These are phyloP conservation scores for Boletus subcaerulescens DNA, from an alignment of 768 basidiomycete genomes.

Conservation along the genomic window DNA sequence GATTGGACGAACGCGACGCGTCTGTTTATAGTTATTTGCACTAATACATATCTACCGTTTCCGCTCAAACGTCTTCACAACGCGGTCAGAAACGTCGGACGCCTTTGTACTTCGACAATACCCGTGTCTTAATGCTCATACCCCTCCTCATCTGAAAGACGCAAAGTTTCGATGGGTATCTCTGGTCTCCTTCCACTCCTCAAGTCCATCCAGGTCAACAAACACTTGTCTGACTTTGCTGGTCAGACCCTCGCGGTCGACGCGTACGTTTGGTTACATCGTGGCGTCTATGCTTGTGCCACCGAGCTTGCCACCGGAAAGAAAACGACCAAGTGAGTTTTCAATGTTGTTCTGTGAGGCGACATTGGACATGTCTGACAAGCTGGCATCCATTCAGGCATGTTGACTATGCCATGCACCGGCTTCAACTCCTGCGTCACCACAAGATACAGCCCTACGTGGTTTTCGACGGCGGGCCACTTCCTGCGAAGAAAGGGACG, in stretches of 20 bases:
- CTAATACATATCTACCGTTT: not conserved
- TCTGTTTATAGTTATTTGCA: slow-evolving; percentile 29
- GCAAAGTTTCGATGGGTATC: slow-evolving; percentile 74
- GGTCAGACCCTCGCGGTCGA: slow-evolving; percentile 90
- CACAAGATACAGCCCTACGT: slow-evolving; percentile 84
- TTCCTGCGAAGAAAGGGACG: slow-evolving; percentile 91
- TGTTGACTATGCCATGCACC: slow-evolving; percentile 94
- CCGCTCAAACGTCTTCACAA: not conserved
- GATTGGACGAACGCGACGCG: slow-evolving; percentile 31
- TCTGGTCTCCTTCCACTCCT: slow-evolving; percentile 85
- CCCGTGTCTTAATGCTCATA: not conserved
- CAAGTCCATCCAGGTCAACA: slow-evolving; percentile 81
- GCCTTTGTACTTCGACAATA: slow-evolving; percentile 4
- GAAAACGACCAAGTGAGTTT: slow-evolving; percentile 73
- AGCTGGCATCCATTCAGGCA: slow-evolving; percentile 53
- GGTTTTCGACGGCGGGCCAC: slow-evolving; percentile 94
- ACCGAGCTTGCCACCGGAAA: slow-evolving; percentile 86
- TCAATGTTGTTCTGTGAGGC: not conserved
- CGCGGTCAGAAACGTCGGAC: not conserved
- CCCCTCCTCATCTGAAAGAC: not conserved
- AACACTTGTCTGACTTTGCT: slow-evolving; percentile 75
- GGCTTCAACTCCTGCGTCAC: slow-evolving; percentile 81
- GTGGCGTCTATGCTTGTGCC: slow-evolving; percentile 87
- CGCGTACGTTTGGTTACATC: slow-evolving; percentile 93
- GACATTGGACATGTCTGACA: slow-evolving; percentile 1